Base-by-base conservation (phyloP, 2,329 filamentous ascomycete species). In the Fusarium tricinctum region DNA sequence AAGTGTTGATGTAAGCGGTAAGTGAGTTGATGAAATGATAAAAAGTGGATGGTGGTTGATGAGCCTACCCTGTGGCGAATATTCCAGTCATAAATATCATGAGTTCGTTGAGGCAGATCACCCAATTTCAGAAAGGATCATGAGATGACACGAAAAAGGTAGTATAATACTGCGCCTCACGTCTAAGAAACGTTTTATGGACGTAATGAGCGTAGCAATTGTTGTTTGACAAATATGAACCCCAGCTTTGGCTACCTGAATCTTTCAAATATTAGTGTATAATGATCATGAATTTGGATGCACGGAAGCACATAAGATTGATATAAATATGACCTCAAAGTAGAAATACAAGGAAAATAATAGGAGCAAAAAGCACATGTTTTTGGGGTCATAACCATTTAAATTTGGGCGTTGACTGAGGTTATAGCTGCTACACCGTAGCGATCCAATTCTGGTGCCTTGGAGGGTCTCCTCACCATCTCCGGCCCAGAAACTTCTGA, bases 371-470 rank as follows among this genome's bases (percentile, higher is more conserved):
- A 10, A 12, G 10, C 12, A 5, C 19, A 12, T 47, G 2, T 4
- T 23, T 15, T 30, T 6, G 2, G 3, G 12, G 1, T 9, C 10
- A 6, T 32, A 23, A 9, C 15, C 12, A n/a, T 15, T 10, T 20
- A 19, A 19, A n/a, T 30, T 35, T 23, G 14, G 26, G 39, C 12
- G 26, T 12, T 10, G 26, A 14, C 23, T 40, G 26, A 45, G 23
- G 33, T 44, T 13, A 20, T 8, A 30, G 12, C 22, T 60, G 17
- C 38, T 13, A 13, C 13, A 17, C 20, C 33, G 35, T 17, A 28
- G 42, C 39, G 42, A 46, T 66, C 48, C 68, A 67, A 68, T 60
- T 74, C 63, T 57, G 62, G 30, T 63, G 66, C 65, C 59, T 32
- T 35, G 12, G 22, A 22, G 15, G 23, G 26, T 39, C 35, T 28